These are phyloP conservation scores for Curvularia sp. DNA, from an alignment of 2,329 filamentous ascomycete genomes.

Conservation along the genomic window DNA sequence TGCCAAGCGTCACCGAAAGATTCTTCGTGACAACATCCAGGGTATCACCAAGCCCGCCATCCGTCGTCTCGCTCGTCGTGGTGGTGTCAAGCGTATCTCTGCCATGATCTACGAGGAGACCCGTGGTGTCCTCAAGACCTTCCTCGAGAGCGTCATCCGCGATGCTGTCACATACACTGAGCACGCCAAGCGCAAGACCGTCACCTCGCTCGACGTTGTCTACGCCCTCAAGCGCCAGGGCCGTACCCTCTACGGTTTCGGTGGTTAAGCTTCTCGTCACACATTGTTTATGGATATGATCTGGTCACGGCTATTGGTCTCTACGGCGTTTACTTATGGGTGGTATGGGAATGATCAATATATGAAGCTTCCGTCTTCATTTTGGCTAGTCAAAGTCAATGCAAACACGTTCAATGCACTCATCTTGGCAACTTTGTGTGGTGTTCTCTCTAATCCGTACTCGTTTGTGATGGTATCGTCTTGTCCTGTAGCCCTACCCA, in stretches of 20 bases:
- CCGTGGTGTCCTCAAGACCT: conserved; percentile 77
- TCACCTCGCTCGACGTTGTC: conserved; percentile 71
- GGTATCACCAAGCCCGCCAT: conserved; percentile 63
- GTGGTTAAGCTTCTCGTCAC: conserved; percentile 68
- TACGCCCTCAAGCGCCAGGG: conserved; percentile 70
- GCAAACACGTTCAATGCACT: conserved; percentile 23
- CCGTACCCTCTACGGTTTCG: conserved; percentile 83
- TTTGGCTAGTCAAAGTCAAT: conserved; percentile 39
- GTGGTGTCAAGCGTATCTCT: conserved; percentile 62
- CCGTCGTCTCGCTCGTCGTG: conserved; percentile 62
- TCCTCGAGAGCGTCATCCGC: conserved; percentile 78
- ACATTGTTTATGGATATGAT: conserved; percentile 38
- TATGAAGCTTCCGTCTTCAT: conserved; percentile 28
- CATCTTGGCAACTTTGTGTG: not conserved
- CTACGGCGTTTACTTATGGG: conserved; percentile 41
- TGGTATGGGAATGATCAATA: conserved; percentile 38
- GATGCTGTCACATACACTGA: conserved; percentile 80
- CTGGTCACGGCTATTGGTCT: conserved; percentile 39
- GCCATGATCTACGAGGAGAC: conserved; percentile 80
- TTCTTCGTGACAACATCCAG: conserved; percentile 63
- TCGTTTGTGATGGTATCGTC: not conserved
- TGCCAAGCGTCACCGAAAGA: conserved; percentile 63
- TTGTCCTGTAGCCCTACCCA: conserved; percentile 20
- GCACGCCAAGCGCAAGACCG: conserved; percentile 82
- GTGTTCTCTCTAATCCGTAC: not conserved